Evolutionary conservation across 768 basidiomycete genomes (phyloP), one percentile per base, ranked within the genome.

Genomic region (Cyathus striatus): DNA sequence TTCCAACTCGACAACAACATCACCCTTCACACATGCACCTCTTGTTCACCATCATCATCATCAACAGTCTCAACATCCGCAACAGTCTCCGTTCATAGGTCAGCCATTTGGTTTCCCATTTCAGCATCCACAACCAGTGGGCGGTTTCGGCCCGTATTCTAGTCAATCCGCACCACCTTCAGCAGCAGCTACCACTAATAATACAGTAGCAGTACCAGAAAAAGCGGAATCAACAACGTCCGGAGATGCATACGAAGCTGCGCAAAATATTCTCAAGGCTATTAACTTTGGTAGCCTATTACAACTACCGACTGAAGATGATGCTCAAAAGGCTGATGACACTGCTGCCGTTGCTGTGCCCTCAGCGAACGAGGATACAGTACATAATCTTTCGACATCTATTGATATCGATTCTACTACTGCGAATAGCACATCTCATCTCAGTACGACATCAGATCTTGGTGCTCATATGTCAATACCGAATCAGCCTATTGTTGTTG

Each of bases 211-310:
- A 10, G 35, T 49, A 16, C 44, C 3, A 47, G 52, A 14, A 41
- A 54, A 23, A 63, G 65, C 13, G 67, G 42, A 23, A 69, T 38
- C 57, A 51, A 44, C 7, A 67, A 54, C 13, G 70, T 74, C 67
- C n/a, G 68, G 67, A 46, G 81, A 84, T 45, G 81, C 83, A 10
- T 87, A 84, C 73, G 79, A 85, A 54, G 85, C 86, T 1, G 86
- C 86, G 6, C 83, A 87, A 53, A 83, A 76, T 48, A 88, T 88
- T 37, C 68, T 88, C 41, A 78, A 81, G 51, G 85, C 84, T 3
- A 85, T 88, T 62, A 85, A 86, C 57, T 85, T 86, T 52, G 79
- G 77, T 3, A 66, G 64, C 17, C 59, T 83, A 21, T 60, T 76
- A 22, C 68, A 74, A 42, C 46, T 75, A 37, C 56, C 70, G 10